Evolutionary conservation across 805 yeast genomes (phyloP), one percentile per base, ranked within the genome.

Genomic region (Monosporozyma yasuniensis): DNA sequence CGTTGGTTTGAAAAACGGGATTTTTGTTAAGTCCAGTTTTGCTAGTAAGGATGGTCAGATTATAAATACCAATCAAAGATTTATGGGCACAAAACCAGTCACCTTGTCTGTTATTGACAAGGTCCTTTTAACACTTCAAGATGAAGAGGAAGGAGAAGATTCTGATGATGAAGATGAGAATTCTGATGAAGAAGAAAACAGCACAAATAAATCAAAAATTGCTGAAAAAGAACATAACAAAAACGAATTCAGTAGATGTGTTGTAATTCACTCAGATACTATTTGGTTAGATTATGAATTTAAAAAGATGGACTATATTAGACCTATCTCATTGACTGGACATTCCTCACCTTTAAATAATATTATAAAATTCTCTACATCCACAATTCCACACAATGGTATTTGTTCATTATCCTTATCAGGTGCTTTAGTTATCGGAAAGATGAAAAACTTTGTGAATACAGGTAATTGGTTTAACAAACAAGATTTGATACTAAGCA

Each of bases 1-100:
- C 64, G 76, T 88, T 46, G 97, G 97, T 1, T 73, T 89, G 72
- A 75, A 69, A n/a, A 87, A 81, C 63, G 98, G 98, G 19, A 79
- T 90, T 1, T 87, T 84, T 66, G 81, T 82, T 2, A 70, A 83
- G 16, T 77, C 87, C 0, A 66, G 70, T 5, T 34, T 53, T 38
- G 87, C 85, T 59, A 59, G 63, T 0, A 58, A 68, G 4, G 72
- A 83, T 3, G 96, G 96, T 3, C 73, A 79, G 19, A 62, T 84
- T 12, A 69, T 77, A 0, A 83, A 84, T 54, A 78, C 88, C 1
- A 72, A 84, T 57, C 78, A 80, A 16, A 81, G 83, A 59, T 88
- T 84, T 59, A 63, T 87, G 27, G 98, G 98, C 0, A 75, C 85
- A 0, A 73, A 73, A 39, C 79, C 85, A 0, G 83, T 89, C 0